Evolutionary conservation across 1,284 basidiomycete species (phyloP).

Genomic region (Trichosporon coremiiforme): DNA sequence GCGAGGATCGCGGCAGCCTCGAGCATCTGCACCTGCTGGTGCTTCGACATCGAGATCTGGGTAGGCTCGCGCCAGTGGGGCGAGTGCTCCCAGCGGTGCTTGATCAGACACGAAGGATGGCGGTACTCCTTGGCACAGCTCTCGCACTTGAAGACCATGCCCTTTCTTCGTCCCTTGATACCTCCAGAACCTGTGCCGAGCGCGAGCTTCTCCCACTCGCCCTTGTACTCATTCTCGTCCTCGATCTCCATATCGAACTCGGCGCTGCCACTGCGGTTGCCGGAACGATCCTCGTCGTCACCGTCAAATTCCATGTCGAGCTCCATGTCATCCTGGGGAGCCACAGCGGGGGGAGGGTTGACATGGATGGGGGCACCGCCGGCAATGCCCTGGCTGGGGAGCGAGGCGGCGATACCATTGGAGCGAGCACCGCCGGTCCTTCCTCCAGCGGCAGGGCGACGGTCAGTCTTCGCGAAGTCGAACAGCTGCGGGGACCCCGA

Average conservation of each 20-base stretch:
- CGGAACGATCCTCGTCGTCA: constrained; percentile 34
- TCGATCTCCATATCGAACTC: constrained; percentile 49
- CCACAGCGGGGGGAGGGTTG: constrained; percentile 25
- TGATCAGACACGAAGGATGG: constrained; percentile 91
- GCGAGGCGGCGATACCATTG: constrained; percentile 40
- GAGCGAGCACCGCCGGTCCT: constrained; percentile 24
- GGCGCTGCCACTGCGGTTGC: constrained; percentile 34
- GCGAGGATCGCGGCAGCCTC: constrained; percentile 96
- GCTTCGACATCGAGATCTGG: constrained; percentile 91
- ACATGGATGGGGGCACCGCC: constrained; percentile 24
- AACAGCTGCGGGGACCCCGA: constrained; percentile 45
- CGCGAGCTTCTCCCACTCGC: constrained; percentile 45
- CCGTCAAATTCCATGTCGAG: constrained; percentile 50
- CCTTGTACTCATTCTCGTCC: constrained; percentile 27
- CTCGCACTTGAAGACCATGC: constrained; percentile 87
- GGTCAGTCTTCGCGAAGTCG: constrained; percentile 53
- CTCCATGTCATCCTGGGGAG: constrained; percentile 47
- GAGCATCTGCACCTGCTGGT: constrained; percentile 95
- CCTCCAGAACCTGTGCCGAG: constrained; percentile 55
- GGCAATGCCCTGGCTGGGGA: constrained; percentile 37
- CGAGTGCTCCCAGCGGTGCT: constrained; percentile 97
- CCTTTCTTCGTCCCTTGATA: constrained; percentile 65
- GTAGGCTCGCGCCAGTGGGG: constrained; percentile 96
- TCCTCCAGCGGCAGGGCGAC: constrained; percentile 30
- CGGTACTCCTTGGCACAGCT: constrained; percentile 91